These are phyloP conservation scores for Phytophthora multivora DNA, from an alignment of 352 stramenopile species.

Conservation along the genomic window DNA sequence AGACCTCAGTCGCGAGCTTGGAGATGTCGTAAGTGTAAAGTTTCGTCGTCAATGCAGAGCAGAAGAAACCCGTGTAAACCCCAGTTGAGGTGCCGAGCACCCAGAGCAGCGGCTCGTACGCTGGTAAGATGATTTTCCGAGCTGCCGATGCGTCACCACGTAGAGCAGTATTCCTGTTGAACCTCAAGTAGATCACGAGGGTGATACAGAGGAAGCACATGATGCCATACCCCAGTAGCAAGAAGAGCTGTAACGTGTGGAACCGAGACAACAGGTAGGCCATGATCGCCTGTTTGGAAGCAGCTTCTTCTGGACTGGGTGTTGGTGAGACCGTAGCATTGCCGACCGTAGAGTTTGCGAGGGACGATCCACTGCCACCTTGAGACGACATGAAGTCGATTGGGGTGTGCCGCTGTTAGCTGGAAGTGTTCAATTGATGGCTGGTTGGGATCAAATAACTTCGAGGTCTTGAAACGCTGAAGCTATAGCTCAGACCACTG, in stretches of 20 bases:
- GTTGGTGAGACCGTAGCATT: constrained; percentile 15
- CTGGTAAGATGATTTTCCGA: constrained; percentile 65
- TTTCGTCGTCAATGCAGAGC: constrained; percentile 37
- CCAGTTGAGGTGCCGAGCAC: constrained; percentile 47
- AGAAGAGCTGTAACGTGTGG: constrained; percentile 59
- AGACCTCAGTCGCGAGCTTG: constrained; percentile 58
- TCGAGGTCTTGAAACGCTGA: constrained; percentile 8
- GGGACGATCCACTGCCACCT: constrained; percentile 14
- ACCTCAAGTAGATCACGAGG: constrained; percentile 55
- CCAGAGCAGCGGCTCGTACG: constrained; percentile 63
- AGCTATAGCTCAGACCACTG: constrained; percentile 1
- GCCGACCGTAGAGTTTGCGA: constrained; percentile 3
- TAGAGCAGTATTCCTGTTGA: constrained; percentile 49
- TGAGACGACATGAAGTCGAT: constrained; percentile 26
- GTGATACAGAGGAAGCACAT: constrained; percentile 56
- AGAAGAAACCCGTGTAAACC: constrained; percentile 58
- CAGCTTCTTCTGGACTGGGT: constrained; percentile 37
- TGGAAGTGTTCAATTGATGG: constrained; percentile 1
- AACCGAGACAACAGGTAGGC: constrained; percentile 44
- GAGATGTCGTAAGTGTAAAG: constrained; percentile 57
- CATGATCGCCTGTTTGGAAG: constrained; percentile 37
- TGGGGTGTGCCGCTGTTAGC: constrained; percentile 9
- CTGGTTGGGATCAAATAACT: constrained; percentile 17
- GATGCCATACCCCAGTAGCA: constrained; percentile 60
- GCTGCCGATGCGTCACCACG: constrained; percentile 49